phyloP scores from a whole-genome alignment of 306 rosid species.

The Malus sieversii region DNA sequence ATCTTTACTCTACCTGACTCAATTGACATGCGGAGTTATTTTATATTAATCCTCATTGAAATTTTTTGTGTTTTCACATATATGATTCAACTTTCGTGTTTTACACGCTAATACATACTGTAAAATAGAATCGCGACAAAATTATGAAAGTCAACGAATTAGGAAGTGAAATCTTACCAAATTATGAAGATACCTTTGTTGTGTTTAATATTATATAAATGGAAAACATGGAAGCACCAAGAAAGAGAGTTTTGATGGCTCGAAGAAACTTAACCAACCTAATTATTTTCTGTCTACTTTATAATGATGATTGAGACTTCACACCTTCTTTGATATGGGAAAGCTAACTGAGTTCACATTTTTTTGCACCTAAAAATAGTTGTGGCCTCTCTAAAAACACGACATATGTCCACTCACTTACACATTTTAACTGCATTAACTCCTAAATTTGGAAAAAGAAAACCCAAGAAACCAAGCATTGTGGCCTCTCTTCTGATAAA shows the following conservation, averaged over 20 bases:
- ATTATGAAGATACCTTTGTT: neutral
- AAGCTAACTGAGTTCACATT: too few species aligned
- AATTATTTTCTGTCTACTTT: neutral
- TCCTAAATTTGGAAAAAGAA: too few species aligned
- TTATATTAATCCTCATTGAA: too few species aligned
- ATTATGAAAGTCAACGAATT: neutral
- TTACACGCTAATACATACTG: neutral
- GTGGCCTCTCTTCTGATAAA: too few species aligned
- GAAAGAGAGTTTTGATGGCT: neutral
- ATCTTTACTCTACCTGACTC: neutral
- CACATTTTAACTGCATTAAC: too few species aligned
- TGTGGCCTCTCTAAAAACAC: too few species aligned
- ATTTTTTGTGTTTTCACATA: neutral
- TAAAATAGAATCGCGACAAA: neutral
- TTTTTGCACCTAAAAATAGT: too few species aligned
- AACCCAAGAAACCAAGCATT: too few species aligned
- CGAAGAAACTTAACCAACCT: neutral
- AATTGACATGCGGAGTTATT: too few species aligned
- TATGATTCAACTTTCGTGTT: too few species aligned
- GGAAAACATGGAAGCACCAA: neutral
- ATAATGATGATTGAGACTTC: neutral
- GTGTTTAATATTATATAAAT: neutral
- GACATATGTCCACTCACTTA: too few species aligned
- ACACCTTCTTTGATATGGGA: neutral
- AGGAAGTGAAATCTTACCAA: neutral